Base-by-base conservation (phyloP, 805 yeast species). In the Metschnikowia arizonensis region DNA sequence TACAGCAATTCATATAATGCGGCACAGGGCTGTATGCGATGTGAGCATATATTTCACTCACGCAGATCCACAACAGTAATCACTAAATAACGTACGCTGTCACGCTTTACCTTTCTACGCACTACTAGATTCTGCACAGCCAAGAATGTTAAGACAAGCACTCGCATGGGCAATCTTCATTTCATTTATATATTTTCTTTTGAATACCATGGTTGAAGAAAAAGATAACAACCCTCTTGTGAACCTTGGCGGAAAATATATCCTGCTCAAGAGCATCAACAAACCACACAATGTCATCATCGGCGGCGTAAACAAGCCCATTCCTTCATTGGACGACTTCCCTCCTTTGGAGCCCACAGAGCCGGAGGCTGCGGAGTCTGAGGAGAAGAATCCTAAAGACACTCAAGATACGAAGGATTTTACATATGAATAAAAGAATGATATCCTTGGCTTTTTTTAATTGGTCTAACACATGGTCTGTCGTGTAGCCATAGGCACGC, bases 241-340 rank as follows among this genome's bases (percentile, higher is more conserved):
- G 28, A 55, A 68, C 40, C 55, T 71, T 33, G 69, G 68, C 17
- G 73, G 72, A 36, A 60, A 58, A 45, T 54, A 53, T 44, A 72
- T 71, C 9, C 76, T 74, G 5, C 63, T 66, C 47, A 55, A 53
- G 39, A 42, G 42, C 35, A 65, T 72, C 49, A 68, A 61, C 55
- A 68, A 66, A 48, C 76, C 76, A 4, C 76, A 71, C 46, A 41
- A 48, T 33, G 57, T 49, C 31, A 53, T 55, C 19, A 36, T 55
- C 37, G 57, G 54, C 15, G 53, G 54, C 39, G 46, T 47, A 32
- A 37, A 50, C 34, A 52, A 50, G 46, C 45, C 55, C n/a, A 41
- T 50, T 19, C 55, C 55, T 14, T 44, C 49, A 31, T 39, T 48
- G 43, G 52, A 50, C 25, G 46, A 42, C 42, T 51, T 51, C 25